phyloP scores from a whole-genome alignment of 192 early-diverging fungal species.

The Glomus cerebriforme region DNA sequence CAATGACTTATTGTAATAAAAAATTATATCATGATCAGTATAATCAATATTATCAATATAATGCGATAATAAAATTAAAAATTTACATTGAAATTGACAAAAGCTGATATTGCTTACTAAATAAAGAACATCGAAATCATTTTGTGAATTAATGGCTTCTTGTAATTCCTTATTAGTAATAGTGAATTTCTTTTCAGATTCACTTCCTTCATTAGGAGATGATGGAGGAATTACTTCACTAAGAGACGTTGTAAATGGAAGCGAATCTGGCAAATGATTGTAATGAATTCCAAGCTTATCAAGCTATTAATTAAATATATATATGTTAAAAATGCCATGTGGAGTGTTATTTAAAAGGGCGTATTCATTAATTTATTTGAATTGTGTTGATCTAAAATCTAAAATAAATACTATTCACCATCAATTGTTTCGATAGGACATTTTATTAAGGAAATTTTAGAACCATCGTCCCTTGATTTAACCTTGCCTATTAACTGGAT shows the following conservation, averaged over 20 bases:
- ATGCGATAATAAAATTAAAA: background rate
- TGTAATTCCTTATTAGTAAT: slow-evolving; percentile 71
- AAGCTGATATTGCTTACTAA: slow-evolving; percentile 50
- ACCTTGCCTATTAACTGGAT: too few relatives aligned
- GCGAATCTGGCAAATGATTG: slow-evolving; percentile 53
- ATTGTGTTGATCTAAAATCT: background rate
- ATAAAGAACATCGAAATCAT: slow-evolving; percentile 74
- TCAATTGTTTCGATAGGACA: too few relatives aligned
- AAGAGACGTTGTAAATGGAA: slow-evolving; percentile 56
- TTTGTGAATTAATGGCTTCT: slow-evolving; percentile 55
- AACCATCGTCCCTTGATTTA: too few relatives aligned
- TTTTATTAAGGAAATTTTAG: too few relatives aligned
- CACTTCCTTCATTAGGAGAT: slow-evolving; percentile 22
- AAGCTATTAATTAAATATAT: slow-evolving; percentile 50
- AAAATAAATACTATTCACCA: too few relatives aligned
- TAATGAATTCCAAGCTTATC: slow-evolving; percentile 70
- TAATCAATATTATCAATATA: too few relatives aligned
- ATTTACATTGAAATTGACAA: too few relatives aligned
- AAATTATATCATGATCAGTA: background rate
- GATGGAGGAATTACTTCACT: slow-evolving; percentile 38
- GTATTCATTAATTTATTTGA: background rate
- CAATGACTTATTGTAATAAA: slow-evolving; percentile 45
- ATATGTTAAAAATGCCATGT: background rate
- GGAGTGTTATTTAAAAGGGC: too few relatives aligned
- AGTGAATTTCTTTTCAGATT: slow-evolving; percentile 36